Conservation (phyloP, 768 basidiomycete species). For the Pleurotus pulmonarius region DNA sequence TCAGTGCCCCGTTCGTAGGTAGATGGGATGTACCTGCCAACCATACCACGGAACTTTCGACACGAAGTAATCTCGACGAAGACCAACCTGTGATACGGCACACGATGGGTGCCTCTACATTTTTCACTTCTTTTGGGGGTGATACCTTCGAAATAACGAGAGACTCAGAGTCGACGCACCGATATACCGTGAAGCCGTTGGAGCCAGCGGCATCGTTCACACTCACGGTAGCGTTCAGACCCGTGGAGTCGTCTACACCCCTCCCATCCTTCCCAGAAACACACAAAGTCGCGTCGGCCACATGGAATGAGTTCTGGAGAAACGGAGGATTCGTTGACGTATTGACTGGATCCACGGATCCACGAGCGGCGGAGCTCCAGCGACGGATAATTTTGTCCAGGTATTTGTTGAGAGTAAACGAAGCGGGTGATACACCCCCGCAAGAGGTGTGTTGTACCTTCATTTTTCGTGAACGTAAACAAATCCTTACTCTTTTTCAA, state of each 20-base stretch:
- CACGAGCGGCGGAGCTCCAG: slow-evolving; percentile 52
- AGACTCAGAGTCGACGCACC: slow-evolving; percentile 39
- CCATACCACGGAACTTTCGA: slow-evolving; percentile 40
- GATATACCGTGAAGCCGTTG: slow-evolving; percentile 41
- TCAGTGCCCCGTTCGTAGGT: slow-evolving; percentile 59
- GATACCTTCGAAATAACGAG: slow-evolving; percentile 34
- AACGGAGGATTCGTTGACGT: slow-evolving; percentile 51
- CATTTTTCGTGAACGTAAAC: not conserved
- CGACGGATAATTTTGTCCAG: slow-evolving; percentile 52
- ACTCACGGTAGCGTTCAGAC: slow-evolving; percentile 31
- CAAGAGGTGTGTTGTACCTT: slow-evolving; percentile 42
- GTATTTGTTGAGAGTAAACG: slow-evolving; percentile 57
- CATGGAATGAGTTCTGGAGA: slow-evolving; percentile 48
- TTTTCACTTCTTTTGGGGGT: slow-evolving; percentile 41
- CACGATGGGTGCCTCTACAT: slow-evolving; percentile 32
- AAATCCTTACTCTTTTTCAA: not conserved
- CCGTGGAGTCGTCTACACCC: slow-evolving; percentile 5
- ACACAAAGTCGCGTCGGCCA: slow-evolving; percentile 27
- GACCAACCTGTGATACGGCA: slow-evolving; percentile 38
- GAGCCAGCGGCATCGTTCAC: slow-evolving; percentile 24
- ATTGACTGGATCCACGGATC: slow-evolving; percentile 42
- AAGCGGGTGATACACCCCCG: slow-evolving; percentile 50
- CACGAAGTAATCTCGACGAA: slow-evolving; percentile 9
- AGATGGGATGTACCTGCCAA: slow-evolving; percentile 39
- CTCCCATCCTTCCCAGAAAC: slow-evolving; percentile 23